Evolutionary conservation across 177 flowering plant genomes (phyloP), one percentile per base, ranked within the genome.

Genomic region (Vitis hybrid): DNA sequence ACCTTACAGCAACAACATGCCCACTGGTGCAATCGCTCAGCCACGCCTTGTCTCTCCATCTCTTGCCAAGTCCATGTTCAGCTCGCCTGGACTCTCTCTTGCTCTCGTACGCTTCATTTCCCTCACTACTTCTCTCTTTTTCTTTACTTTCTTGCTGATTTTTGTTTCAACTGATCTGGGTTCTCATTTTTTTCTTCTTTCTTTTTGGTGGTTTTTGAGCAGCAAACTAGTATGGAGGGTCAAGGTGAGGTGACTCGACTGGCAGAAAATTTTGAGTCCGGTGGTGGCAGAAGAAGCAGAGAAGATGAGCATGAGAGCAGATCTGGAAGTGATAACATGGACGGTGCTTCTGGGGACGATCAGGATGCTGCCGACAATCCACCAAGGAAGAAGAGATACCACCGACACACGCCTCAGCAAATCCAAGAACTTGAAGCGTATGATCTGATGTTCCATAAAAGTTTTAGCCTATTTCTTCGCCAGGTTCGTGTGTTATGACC

Each of bases 391-490:
- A 95, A 93, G 74, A 67, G 99, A 64, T 93, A 93, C 72, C 98
- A 93, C 84, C 91, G 98, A 64, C 99, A 95, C 83, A 95, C 98
- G 60, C 98, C 97, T 9, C 97, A 90, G 75, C 99, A 95, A 83
- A 95, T 95, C 73, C 99, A 93, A 82, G 98, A 95, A 67, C 97
- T 95, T 14, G 99, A 95, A 85, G 52, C 93, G 98, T 93, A 82
- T 69, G 81, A 4, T 20, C 9, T 54, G 7, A 8, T 12, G 62
- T 56, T 12, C 17, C 52, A 20, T 18, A 58, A n/a, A 7, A 17
- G 10, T 48, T 8, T 15, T 13, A 5, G 13, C 15, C 75, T 4
- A 2, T 11, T 13, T 13, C 7, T 62, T 57, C 11, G 2, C 41
- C 8, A 12, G 9, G 17, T 50, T 69, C 58, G 67, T 55, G 2